Percentiles rank a stretch among this genome's conserved stretches.
Evolutionary conservation across 1,284 basidiomycete species (phyloP).

Genomic region (Leccinum fallax): DNA sequence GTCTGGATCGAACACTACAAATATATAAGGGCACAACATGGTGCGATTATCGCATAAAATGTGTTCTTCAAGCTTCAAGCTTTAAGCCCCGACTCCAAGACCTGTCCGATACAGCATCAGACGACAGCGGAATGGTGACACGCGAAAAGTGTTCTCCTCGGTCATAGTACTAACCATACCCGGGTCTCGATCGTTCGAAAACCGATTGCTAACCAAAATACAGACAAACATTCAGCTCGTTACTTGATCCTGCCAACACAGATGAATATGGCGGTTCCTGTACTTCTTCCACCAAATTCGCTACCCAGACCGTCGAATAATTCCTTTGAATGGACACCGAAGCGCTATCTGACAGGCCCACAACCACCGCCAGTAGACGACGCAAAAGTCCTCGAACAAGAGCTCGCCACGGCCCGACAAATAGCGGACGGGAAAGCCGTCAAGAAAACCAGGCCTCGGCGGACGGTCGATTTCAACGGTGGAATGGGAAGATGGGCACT

Average conservation of each 20-base stretch:
- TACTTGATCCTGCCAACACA: background rate
- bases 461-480: constrained; percentile 95
- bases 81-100: too few relatives aligned
- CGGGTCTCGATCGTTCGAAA: too few relatives aligned
- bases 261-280: constrained; percentile 16
- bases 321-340: constrained; percentile 58
- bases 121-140: too few relatives aligned
- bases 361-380: constrained; percentile 80
- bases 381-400: constrained; percentile 71
- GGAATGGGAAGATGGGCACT: constrained; percentile 81
- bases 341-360: constrained; percentile 48
- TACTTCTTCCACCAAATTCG: constrained; percentile 46
- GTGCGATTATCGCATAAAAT: too few relatives aligned
- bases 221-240: background rate
- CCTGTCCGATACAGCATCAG: too few relatives aligned
- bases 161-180: too few relatives aligned
- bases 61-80: too few relatives aligned
- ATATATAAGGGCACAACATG: too few relatives aligned
- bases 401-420: constrained; percentile 71
- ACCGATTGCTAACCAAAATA: background rate
- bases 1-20: too few relatives aligned
- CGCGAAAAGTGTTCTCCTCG: too few relatives aligned
- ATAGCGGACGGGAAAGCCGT: constrained; percentile 73
- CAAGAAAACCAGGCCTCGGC: constrained; percentile 88
- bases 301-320: constrained; percentile 39